Conservation (phyloP, 2,329 filamentous ascomycete species). For the Colletotrichum sp. region DNA sequence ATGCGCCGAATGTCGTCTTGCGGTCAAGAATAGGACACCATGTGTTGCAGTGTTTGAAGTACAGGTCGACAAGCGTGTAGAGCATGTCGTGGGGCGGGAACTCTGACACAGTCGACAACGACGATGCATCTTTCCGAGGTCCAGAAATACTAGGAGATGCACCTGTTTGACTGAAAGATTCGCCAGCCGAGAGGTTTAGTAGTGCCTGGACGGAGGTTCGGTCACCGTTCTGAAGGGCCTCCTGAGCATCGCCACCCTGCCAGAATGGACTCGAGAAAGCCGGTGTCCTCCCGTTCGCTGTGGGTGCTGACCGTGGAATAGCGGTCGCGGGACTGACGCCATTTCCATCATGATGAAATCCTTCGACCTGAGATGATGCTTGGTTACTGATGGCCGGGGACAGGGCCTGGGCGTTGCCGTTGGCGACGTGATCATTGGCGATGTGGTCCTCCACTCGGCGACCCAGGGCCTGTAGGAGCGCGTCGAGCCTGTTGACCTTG, state of each 20-base stretch:
- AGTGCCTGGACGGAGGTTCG: conserved; percentile 24
- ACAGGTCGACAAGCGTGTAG: conserved; percentile 64
- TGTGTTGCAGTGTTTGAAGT: conserved; percentile 68
- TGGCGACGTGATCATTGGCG: conserved; percentile 32
- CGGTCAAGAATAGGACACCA: conserved; percentile 56
- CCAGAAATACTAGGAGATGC: neutral
- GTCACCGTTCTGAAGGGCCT: conserved; percentile 22
- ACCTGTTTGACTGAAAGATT: conserved; percentile 11
- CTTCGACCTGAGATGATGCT: conserved; percentile 33
- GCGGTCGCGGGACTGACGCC: conserved; percentile 24
- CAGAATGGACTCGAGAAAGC: conserved; percentile 40
- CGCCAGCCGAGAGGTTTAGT: conserved; percentile 19
- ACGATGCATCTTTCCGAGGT: conserved; percentile 28
- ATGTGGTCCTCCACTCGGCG: conserved; percentile 48
- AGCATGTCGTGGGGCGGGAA: conserved; percentile 65
- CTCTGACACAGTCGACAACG: conserved; percentile 46
- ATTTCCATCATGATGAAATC: conserved; percentile 23
- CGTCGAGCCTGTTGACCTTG: conserved; percentile 59
- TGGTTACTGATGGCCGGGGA: conserved; percentile 42
- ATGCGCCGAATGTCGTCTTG: conserved; percentile 42
- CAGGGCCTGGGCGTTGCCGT: conserved; percentile 24
- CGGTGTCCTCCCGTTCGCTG: conserved; percentile 40
- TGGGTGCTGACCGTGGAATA: conserved; percentile 22
- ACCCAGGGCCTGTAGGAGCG: conserved; percentile 44
- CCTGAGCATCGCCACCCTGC: conserved; percentile 33